Evolutionary conservation across 2,329 filamentous ascomycete species (phyloP).

Genomic region (Microsporum audouinii): DNA sequence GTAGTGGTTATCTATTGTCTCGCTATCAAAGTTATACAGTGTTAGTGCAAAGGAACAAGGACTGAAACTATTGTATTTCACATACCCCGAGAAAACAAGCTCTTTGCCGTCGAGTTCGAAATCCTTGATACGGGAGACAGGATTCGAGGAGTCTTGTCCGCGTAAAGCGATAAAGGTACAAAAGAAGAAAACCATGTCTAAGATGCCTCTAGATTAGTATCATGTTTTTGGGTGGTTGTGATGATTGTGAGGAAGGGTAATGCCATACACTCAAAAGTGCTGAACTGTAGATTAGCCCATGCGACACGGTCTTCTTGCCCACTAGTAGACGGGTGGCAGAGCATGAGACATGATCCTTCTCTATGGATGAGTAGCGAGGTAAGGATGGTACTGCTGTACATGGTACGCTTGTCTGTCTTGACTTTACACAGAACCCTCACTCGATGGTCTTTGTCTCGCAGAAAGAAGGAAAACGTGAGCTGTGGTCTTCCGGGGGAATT

Average conservation of each 20-base stretch:
- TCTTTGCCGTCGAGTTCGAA: constrained; percentile 40
- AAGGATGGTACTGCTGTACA: constrained; percentile 41
- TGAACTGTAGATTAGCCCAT: constrained; percentile 47
- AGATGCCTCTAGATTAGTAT: neutral
- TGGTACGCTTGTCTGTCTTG: constrained; percentile 29
- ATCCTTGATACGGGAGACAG: constrained; percentile 34
- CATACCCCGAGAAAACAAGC: constrained; percentile 41
- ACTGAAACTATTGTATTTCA: neutral
- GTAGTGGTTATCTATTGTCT: constrained; percentile 42
- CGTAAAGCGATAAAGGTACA: constrained; percentile 48
- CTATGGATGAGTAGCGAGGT: constrained; percentile 34
- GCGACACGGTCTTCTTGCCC: constrained; percentile 25
- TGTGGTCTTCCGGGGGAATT: constrained; percentile 39
- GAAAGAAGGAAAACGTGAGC: constrained; percentile 41
- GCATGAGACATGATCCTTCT: constrained; percentile 28
- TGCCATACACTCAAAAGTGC: constrained; percentile 41
- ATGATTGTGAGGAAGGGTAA: neutral
- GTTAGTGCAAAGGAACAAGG: neutral
- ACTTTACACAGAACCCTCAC: constrained; percentile 44
- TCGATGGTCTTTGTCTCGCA: constrained; percentile 40
- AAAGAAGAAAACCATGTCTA: constrained; percentile 48
- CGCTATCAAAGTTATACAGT: constrained; percentile 23
- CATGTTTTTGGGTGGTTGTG: neutral
- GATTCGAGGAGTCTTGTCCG: constrained; percentile 40
- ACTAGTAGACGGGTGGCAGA: constrained; percentile 27